Conservation (phyloP, 2,329 filamentous ascomycete genomes). For the Ilyonectria sp. region DNA sequence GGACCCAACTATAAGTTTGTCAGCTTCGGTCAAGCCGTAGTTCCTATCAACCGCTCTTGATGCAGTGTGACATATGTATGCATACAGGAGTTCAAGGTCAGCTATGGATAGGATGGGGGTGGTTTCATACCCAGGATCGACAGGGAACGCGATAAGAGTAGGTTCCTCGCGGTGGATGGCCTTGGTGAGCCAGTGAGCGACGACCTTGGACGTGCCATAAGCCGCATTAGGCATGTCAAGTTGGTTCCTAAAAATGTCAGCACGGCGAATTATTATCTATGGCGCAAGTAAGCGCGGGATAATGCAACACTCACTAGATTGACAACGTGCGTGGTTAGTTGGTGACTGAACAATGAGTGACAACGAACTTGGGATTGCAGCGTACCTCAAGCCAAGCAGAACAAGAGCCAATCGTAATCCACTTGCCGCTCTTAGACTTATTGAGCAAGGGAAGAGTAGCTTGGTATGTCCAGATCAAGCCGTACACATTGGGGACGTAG, state of each 20-base stretch:
- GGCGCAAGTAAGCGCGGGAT: not conserved
- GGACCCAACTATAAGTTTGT: not conserved
- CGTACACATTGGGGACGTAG: slow-evolving; percentile 6
- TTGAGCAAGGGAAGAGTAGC: not conserved
- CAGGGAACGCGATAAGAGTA: slow-evolving; percentile 8
- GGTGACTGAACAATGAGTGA: no score
- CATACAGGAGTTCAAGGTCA: no score
- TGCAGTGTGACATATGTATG: no score
- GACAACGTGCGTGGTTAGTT: no score
- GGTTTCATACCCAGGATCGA: slow-evolving; percentile 4
- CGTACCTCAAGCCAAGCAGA: slow-evolving; percentile 4
- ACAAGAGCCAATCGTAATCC: slow-evolving; percentile 9
- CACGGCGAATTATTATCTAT: not conserved
- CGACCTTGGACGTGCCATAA: slow-evolving; percentile 4
- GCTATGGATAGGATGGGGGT: not conserved
- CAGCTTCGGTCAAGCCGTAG: not conserved
- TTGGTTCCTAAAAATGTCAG: slow-evolving; percentile 4
- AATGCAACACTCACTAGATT: no score
- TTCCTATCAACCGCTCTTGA: no score
- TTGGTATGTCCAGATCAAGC: slow-evolving; percentile 4
- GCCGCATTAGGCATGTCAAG: slow-evolving; percentile 9
- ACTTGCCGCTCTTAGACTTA: slow-evolving; percentile 1
- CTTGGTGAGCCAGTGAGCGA: slow-evolving; percentile 9
- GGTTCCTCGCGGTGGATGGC: slow-evolving; percentile 4
- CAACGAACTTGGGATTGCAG: not conserved